Base-by-base conservation (phyloP, 176 grass and related monocot species). In the Cenchrus americanus region DNA sequence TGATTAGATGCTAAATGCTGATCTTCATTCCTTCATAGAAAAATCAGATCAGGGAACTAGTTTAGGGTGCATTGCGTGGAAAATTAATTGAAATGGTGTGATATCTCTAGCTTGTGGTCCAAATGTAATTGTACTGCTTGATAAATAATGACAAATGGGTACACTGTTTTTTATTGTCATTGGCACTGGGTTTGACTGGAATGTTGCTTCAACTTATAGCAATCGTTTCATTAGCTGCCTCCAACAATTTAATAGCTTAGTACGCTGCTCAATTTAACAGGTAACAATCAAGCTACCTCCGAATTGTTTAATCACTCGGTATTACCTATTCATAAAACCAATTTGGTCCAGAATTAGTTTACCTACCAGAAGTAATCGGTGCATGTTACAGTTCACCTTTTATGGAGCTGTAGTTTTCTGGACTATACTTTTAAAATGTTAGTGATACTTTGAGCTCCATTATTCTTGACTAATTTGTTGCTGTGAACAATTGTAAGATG, bases 21-120 rank as follows among this genome's bases (percentile, higher is more conserved):
- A 76, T 47, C 61, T 74, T 77, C 40, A 62, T 87, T 82, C 53
- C 66, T 80, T 81, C 32, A 22, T 23, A 12, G 26, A 14, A 43
- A 42, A 81, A 19, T 26, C 63, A 82, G 79, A 21, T 75, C 18
- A 73, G 30, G 62, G n/a, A 80, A 30, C 34, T 86, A 52, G 53
- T 51, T 41, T 43, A n/a, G 60, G 51, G 34, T 40, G 15, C 5
- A 43, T 77, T 82, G 23, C 15, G 47, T 78, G 64, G n/a, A 63
- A 21, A 52, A 64, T 14, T 19, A 30, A 52, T 49, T 53, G 34
- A 11, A 27, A 30, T 37, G 10, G 18, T 55, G 47, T 52, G 50
- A n/a, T 19, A 24, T 3, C 11, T 66, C 3, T 21, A 49, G 19
- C 41, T 50, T 42, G 66, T 52, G 43, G 21, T 78, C 41, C 27